Evolutionary conservation across 345 rosid species (phyloP).

Genomic region (Passiflora organensis): DNA sequence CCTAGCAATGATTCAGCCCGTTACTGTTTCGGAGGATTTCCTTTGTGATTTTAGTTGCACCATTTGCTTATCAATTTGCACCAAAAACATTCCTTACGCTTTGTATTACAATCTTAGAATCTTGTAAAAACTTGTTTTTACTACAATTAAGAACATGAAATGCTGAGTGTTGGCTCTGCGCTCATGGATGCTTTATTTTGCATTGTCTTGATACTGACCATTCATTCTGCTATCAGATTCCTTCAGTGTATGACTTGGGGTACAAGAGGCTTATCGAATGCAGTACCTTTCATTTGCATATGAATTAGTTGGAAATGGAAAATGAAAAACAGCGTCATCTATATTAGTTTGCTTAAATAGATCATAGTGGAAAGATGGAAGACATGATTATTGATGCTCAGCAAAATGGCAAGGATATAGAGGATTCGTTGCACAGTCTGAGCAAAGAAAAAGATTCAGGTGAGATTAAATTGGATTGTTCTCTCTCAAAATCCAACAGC

Average conservation of each 20-base stretch:
- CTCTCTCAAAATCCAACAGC: conserved; percentile 25
- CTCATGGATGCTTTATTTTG: not conserved
- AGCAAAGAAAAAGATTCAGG: conserved; percentile 21
- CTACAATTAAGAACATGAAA: no score
- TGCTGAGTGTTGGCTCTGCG: conserved; percentile 2
- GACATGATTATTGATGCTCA: conserved; percentile 25
- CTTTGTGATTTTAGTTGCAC: not conserved
- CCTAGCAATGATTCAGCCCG: not conserved
- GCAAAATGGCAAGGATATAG: conserved; percentile 38
- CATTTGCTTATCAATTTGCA: not conserved
- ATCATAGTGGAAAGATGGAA: conserved; percentile 42
- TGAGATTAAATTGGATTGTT: conserved; percentile 15
- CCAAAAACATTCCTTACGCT: not conserved
- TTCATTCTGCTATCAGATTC: conserved; percentile 30
- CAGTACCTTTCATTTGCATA: not conserved
- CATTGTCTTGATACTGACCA: conserved; percentile 12
- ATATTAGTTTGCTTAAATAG: conserved; percentile 10
- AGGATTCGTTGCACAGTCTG: conserved; percentile 31
- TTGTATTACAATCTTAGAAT: not conserved
- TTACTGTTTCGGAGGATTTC: no score
- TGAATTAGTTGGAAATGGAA: conserved; percentile 15
- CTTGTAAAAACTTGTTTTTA: no score
- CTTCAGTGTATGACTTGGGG: conserved; percentile 9
- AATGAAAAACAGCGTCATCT: conserved; percentile 20
- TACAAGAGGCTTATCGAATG: conserved; percentile 5